Conservation (phyloP, 768 basidiomycete genomes). For the Podaxis pistillaris region DNA sequence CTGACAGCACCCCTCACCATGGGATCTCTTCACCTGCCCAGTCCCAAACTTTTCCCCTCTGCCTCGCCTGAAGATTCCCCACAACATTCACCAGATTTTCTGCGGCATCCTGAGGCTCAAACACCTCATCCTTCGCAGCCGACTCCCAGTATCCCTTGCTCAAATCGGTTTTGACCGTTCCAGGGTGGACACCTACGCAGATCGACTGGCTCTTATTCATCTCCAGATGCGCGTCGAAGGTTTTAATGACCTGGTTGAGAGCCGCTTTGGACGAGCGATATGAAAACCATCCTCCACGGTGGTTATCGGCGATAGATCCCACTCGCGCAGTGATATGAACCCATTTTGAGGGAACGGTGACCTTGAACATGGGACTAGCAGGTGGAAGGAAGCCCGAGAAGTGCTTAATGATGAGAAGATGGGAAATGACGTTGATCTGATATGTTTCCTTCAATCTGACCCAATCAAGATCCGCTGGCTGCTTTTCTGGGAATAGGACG, state of each 20-base stretch:
- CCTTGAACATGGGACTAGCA: constrained; percentile 17
- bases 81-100: constrained; percentile 46
- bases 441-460: constrained; percentile 42
- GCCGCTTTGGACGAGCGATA: constrained; percentile 63
- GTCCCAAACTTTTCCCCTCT: constrained; percentile 56
- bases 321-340: constrained; percentile 60
- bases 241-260: constrained; percentile 61
- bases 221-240: constrained; percentile 54
- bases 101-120: constrained; percentile 52
- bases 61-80: constrained; percentile 32
- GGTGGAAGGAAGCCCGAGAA: constrained; percentile 57
- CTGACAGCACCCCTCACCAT: constrained; percentile 24
- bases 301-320: constrained; percentile 58
- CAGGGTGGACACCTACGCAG: constrained; percentile 56
- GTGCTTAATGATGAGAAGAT: constrained; percentile 60
- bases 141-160: constrained; percentile 53
- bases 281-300: constrained; percentile 59
- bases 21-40: constrained; percentile 52
- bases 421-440: constrained; percentile 58
- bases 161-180: constrained; percentile 59
- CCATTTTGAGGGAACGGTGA: constrained; percentile 46
- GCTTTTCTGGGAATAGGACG: constrained; percentile 53
- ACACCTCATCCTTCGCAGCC: constrained; percentile 34
- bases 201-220: constrained; percentile 46
- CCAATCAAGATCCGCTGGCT: constrained; percentile 45